Percentiles rank a stretch among this genome's conserved stretches.
Evolutionary conservation across 176 grass and related monocot genomes (phyloP).

Genomic region (Triticum timopheevii): DNA sequence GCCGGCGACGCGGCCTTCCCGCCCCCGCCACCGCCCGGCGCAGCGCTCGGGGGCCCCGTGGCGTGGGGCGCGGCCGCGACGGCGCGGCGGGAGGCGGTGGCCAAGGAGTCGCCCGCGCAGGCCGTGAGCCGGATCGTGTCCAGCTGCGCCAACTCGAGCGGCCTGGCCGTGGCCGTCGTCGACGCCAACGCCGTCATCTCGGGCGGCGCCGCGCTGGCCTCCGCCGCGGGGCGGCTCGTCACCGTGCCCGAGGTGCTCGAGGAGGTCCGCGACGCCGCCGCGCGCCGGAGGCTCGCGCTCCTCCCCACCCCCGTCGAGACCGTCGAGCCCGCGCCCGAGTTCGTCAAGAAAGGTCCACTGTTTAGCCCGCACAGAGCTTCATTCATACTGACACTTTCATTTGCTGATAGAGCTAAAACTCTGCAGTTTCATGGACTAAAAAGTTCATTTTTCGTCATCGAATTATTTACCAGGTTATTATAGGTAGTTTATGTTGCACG

Average conservation of each 20-base stretch:
- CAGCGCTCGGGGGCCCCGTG: background rate
- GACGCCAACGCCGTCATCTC: constrained; percentile 92
- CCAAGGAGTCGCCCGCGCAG: constrained; percentile 30
- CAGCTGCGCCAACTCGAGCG: constrained; percentile 42
- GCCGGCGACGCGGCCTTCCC: background rate
- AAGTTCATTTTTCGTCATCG: too few species aligned
- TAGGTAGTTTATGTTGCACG: too few species aligned
- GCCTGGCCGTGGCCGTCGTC: constrained; percentile 72
- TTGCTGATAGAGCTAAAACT: background rate
- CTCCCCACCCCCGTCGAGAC: constrained; percentile 64
- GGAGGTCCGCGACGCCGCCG: constrained; percentile 73
- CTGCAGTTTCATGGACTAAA: background rate
- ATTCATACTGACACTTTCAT: background rate
- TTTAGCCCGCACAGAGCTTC: too few species aligned
- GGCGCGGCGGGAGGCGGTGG: constrained; percentile 30
- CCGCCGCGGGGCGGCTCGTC: constrained; percentile 56
- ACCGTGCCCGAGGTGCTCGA: constrained; percentile 82
- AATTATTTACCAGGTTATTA: too few species aligned
- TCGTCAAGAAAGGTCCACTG: constrained; percentile 56
- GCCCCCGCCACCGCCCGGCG: background rate
- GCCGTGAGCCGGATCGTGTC: constrained; percentile 55
- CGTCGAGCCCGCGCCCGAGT: constrained; percentile 73
- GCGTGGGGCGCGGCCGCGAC: constrained; percentile 13
- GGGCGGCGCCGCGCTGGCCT: constrained; percentile 52
- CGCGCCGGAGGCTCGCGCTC: constrained; percentile 59